A percentile compares a stretch with the other conserved stretches of the same genome.
Conservation (phyloP, 176 grass and related monocot species). For the Zoysia japonica region DNA sequence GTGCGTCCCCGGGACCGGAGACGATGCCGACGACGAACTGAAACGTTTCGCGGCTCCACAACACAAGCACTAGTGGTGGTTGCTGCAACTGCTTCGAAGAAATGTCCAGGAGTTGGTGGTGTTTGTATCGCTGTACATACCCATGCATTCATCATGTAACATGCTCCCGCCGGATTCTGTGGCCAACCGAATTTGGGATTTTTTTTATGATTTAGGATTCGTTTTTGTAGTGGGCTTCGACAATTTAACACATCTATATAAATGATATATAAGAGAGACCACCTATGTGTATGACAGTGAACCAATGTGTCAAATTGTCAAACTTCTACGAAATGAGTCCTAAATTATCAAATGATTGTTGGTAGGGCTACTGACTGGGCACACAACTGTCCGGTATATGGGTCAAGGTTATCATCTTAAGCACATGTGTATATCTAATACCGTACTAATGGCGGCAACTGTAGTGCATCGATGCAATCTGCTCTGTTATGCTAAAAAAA, state of each 20-base stretch:
- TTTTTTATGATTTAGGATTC: too few relatives aligned
- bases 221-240: too few relatives aligned
- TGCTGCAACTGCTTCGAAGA: background rate
- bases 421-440: too few relatives aligned
- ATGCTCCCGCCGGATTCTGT: constrained; percentile 32
- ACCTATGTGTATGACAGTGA: too few relatives aligned
- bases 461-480: too few relatives aligned
- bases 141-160: constrained; percentile 2
- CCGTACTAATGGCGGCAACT: too few relatives aligned
- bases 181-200: background rate
- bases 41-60: background rate
- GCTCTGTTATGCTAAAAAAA: too few relatives aligned
- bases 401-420: background rate
- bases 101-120: constrained; percentile 2
- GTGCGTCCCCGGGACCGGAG: background rate
- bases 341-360: too few relatives aligned
- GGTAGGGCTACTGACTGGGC: background rate
- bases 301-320: too few relatives aligned
- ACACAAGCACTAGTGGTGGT: background rate
- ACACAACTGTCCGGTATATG: background rate
- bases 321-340: too few relatives aligned
- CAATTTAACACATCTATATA: too few relatives aligned
- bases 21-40: background rate
- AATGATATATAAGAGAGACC: too few relatives aligned
- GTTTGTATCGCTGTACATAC: background rate